Base-by-base conservation (phyloP, 2,329 filamentous ascomycete genomes). In the Monosporascus sp. region DNA sequence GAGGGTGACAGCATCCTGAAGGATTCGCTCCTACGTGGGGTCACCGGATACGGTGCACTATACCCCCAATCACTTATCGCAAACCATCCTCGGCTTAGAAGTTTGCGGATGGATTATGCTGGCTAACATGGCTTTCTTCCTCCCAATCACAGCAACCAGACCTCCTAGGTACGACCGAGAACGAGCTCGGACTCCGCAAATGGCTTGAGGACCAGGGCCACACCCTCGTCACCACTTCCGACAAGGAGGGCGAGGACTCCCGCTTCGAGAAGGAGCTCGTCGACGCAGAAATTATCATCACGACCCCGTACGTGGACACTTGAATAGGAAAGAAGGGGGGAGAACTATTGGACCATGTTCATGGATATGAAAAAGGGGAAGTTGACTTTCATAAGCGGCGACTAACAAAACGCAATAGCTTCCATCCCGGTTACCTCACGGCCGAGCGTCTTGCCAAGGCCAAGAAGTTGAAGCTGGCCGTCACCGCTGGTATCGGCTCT, bases 131-230 rank as follows among this genome's bases (percentile, higher is more conserved):
- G 53, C 48, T 48, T 51, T 58, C 56, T 56, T 58, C 35, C 25
- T 50, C 50, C 56, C 55, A 53, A 61, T 60, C 61, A 50, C 56
- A 86, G 81, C 82, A 86, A 72, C 91, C 92, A 60, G 83, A 83
- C 67, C 83, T 99, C 65, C 85, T 97, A 67, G 94, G 94, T 68
- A 96, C 94, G 60, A 97, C 91, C 48, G 90, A 99, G 82, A 97
- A 97, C 75, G 94, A 99, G 82, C 90, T 99, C 58, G 94, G 94
- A 65, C 80, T 99, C 71, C 86, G 94, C 70, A 92, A 95, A 77
- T 99, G 94, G 93, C 87, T 99, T 65, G 94, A 97, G 81, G 89
- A 93, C 58, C 87, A 95, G 74, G 94, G 94, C 67, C 94, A 99
- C 84, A 95, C 90, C 60, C 85, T 99, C 57, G 83, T 99, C 65